Conservation (phyloP, 169 alveolate genomes). For the Amoebophrya sp. region DNA sequence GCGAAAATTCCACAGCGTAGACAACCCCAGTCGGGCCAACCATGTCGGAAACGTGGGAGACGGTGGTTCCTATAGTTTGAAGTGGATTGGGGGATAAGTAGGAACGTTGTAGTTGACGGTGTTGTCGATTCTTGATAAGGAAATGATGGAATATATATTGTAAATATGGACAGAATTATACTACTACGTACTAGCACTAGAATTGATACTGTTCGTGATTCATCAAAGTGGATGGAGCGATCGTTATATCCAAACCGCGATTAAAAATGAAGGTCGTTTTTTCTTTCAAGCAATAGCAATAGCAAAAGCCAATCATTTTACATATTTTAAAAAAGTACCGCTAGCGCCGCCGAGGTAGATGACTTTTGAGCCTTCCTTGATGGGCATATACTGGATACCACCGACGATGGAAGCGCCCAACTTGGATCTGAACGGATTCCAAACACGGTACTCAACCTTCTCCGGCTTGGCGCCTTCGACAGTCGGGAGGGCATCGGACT, state of each 20-base stretch:
- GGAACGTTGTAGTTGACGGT: no score
- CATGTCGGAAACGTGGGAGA: slow-evolving; percentile 97
- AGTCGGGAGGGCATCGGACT: no score
- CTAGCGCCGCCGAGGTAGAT: slow-evolving; percentile 43
- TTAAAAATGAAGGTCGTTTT: no score
- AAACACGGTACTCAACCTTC: slow-evolving; percentile 95
- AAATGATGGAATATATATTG: not conserved
- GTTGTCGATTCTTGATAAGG: not conserved
- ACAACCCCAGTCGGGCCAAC: slow-evolving; percentile 90
- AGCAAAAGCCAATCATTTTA: no score
- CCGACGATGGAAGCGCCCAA: slow-evolving; percentile 97
- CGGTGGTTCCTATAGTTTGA: slow-evolving; percentile 98
- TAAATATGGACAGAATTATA: not conserved
- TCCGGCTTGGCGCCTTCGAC: slow-evolving; percentile 11
- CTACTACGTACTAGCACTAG: not conserved
- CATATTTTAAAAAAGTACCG: no score
- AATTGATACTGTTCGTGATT: no score
- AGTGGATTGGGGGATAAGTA: slow-evolving; percentile 75
- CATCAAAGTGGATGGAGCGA: no score
- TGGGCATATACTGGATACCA: no score
- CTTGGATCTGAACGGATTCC: slow-evolving; percentile 99
- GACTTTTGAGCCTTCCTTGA: no score
- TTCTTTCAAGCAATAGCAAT: no score
- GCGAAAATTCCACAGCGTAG: slow-evolving; percentile 98
- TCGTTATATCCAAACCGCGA: no score